These are phyloP conservation scores for Starmerella apis DNA, from an alignment of 805 yeast genomes.

Conservation along the genomic window DNA sequence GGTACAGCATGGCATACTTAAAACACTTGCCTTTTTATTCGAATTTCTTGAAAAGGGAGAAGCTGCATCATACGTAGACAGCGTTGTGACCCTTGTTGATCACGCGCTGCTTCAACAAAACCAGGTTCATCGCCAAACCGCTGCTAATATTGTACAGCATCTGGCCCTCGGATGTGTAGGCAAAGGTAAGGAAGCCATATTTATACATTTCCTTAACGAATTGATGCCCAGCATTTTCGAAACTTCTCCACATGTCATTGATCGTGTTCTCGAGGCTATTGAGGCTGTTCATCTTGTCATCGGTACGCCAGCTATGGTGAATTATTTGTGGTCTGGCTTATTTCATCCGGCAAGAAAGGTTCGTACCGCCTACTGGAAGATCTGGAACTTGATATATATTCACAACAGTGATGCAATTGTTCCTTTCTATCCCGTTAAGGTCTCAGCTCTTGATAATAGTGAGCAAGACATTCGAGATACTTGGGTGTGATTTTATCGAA, in stretches of 20 bases:
- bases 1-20: slow-evolving; percentile 90
- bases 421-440: slow-evolving; percentile 61
- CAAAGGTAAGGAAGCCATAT: slow-evolving; percentile 64
- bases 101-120: slow-evolving; percentile 88
- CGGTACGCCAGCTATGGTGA: slow-evolving; percentile 65
- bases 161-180: slow-evolving; percentile 73
- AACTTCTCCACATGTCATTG: slow-evolving; percentile 90
- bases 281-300: slow-evolving; percentile 59
- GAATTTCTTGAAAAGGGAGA: slow-evolving; percentile 69
- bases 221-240: slow-evolving; percentile 84
- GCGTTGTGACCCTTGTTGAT: slow-evolving; percentile 66
- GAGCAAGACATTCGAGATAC: slow-evolving; percentile 34
- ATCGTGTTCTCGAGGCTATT: slow-evolving; percentile 67
- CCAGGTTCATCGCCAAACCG: slow-evolving; percentile 89
- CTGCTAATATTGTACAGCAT: slow-evolving; percentile 75
- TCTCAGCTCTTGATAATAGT: slow-evolving; percentile 29
- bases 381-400: slow-evolving; percentile 67
- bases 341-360: slow-evolving; percentile 91
- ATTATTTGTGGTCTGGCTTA: slow-evolving; percentile 76
- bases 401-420: slow-evolving; percentile 65
- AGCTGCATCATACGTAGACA: slow-evolving; percentile 64
- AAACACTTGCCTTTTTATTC: slow-evolving; percentile 80
- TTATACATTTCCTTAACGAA: slow-evolving; percentile 70
- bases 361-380: slow-evolving; percentile 71
- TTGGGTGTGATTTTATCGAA: slow-evolving; percentile 27